Evolutionary conservation across 306 rosid genomes (phyloP).

Genomic region (Echinosophora koreensis): DNA sequence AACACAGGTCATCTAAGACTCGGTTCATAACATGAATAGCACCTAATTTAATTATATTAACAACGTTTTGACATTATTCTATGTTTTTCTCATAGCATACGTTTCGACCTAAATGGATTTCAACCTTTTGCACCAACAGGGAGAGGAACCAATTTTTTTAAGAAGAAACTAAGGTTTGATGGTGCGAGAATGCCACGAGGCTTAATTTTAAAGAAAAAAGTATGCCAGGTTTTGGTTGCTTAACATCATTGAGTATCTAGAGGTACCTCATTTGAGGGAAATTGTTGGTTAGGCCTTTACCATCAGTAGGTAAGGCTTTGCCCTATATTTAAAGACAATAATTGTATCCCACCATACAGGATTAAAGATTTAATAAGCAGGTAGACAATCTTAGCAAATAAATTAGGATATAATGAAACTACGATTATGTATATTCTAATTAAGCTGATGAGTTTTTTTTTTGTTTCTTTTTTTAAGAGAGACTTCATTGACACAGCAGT

Average conservation of each 20-base stretch:
- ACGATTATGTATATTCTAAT: constrained; percentile 19
- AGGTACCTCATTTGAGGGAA: constrained; percentile 48
- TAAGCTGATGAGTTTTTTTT: background rate
- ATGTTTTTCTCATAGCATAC: constrained; percentile 35
- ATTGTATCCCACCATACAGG: constrained; percentile 21
- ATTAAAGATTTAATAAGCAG: constrained; percentile 33
- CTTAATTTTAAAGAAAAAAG: constrained; percentile 64
- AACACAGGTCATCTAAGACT: constrained; percentile 43
- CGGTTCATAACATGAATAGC: constrained; percentile 45
- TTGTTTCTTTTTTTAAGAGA: background rate
- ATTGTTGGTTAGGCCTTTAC: constrained; percentile 63
- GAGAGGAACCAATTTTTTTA: constrained; percentile 31
- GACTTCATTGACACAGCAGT: constrained; percentile 6
- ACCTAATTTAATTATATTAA: constrained; percentile 43
- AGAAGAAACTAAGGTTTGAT: constrained; percentile 55
- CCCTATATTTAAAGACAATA: constrained; percentile 36
- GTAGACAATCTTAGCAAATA: constrained; percentile 8
- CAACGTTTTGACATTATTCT: constrained; percentile 19
- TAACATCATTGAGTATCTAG: constrained; percentile 48
- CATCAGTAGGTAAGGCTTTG: constrained; percentile 65
- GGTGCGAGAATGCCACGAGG: constrained; percentile 62
- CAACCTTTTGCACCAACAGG: constrained; percentile 58
- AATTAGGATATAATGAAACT: constrained; percentile 34
- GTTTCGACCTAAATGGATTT: constrained; percentile 48
- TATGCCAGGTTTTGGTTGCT: constrained; percentile 49